Evolutionary conservation across 2,329 filamentous ascomycete genomes (phyloP).

Genomic region (Penicillium griseofulvum): DNA sequence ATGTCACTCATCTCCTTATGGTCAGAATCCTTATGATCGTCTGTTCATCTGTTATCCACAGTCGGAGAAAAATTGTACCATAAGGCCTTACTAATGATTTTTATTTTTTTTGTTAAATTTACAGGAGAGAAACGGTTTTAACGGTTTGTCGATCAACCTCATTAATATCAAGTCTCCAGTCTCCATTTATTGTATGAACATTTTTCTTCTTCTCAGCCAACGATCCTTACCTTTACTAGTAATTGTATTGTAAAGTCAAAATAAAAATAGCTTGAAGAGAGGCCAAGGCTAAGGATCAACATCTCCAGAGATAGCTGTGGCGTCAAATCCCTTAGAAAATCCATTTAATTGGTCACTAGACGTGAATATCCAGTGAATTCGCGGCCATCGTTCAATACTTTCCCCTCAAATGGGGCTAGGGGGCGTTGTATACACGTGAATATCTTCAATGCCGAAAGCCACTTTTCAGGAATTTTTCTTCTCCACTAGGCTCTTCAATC

Average conservation of each 20-base stretch:
- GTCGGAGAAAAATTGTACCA: neutral
- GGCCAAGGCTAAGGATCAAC: neutral
- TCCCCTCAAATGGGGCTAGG: neutral
- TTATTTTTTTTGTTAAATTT: too few species aligned
- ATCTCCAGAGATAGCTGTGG: neutral
- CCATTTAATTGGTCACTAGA: neutral
- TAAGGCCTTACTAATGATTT: too few species aligned
- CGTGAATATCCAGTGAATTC: neutral
- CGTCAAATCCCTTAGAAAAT: neutral
- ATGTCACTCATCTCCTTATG: conserved; percentile 23
- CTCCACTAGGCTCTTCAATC: neutral
- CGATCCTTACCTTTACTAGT: neutral
- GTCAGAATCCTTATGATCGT: conserved; percentile 30
- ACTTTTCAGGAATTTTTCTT: neutral
- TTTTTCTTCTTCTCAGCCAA: neutral
- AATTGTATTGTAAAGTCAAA: neutral
- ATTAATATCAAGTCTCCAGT: conserved; percentile 9
- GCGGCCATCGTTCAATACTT: neutral
- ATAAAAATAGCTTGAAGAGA: neutral
- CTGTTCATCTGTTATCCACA: conserved; percentile 24
- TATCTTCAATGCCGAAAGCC: conserved; percentile 4
- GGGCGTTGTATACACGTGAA: conserved; percentile 1
- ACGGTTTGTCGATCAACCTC: conserved; percentile 15
- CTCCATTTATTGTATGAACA: neutral
- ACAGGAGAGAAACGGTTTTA: conserved; percentile 19